Evolutionary conservation across 2,329 filamentous ascomycete genomes (phyloP).

Genomic region (Clonostachys solani): DNA sequence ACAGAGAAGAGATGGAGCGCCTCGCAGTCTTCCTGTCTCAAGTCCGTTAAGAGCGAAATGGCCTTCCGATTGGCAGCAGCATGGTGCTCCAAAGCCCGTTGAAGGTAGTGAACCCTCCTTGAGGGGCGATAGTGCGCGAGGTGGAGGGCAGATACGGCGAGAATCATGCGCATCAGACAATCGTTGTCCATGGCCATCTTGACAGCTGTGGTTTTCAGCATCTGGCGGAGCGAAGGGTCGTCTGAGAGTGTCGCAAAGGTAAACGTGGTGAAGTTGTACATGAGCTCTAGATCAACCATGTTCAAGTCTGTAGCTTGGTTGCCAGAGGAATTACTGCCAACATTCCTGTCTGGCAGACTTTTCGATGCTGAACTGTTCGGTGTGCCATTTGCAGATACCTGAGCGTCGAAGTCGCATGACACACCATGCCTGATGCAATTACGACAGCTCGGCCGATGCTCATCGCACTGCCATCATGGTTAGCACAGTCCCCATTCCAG

Average conservation of each 20-base stretch:
- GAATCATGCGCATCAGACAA: conserved; percentile 42
- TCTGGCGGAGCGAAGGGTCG: conserved; percentile 30
- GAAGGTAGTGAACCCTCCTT: conserved; percentile 25
- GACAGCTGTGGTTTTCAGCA: conserved; percentile 42
- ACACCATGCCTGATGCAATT: conserved; percentile 35
- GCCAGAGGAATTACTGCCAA: background rate
- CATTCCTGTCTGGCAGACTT: background rate
- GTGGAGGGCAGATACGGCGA: conserved; percentile 45
- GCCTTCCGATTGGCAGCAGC: conserved; percentile 19
- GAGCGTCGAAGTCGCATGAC: conserved; percentile 22
- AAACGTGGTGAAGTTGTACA: conserved; percentile 46
- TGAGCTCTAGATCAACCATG: conserved; percentile 41
- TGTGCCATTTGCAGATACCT: background rate
- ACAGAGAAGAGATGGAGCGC: conserved; percentile 19
- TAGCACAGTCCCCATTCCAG: no score
- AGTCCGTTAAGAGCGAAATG: conserved; percentile 8
- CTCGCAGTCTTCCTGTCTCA: conserved; percentile 12
- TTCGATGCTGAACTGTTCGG: background rate
- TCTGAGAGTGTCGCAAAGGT: conserved; percentile 41
- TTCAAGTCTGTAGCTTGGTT: conserved; percentile 14
- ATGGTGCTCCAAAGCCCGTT: conserved; percentile 12
- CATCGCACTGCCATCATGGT: conserved; percentile 25
- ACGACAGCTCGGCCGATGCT: conserved; percentile 28
- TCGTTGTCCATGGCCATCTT: conserved; percentile 38
- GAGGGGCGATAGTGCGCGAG: conserved; percentile 33